Evolutionary conservation across 768 basidiomycete genomes (phyloP).

Genomic region (Dacryopinax primogenitus): DNA sequence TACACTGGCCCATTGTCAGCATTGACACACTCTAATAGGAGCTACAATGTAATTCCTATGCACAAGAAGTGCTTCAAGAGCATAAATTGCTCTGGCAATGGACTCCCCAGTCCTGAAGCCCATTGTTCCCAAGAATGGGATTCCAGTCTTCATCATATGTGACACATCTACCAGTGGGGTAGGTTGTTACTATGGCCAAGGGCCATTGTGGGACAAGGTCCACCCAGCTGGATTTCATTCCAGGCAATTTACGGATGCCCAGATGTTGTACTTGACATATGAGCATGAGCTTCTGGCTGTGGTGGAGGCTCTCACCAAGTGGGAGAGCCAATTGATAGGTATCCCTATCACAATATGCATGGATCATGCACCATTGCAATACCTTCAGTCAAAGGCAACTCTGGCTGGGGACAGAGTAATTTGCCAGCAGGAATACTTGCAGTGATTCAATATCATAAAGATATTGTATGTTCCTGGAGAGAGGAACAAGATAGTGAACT

Average conservation of each 20-base stretch:
- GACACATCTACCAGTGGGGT: background rate
- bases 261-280: slow-evolving; percentile 12
- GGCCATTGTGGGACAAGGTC: background rate
- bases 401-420: background rate
- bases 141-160: background rate
- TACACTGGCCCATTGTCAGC: background rate
- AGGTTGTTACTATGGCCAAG: background rate
- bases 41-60: background rate
- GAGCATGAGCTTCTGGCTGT: slow-evolving; percentile 14
- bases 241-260: slow-evolving; percentile 16
- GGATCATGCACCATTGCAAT: background rate
- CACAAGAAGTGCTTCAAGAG: background rate
- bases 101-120: background rate
- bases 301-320: slow-evolving; percentile 6
- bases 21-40: background rate
- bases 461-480: background rate
- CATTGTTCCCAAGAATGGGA: background rate
- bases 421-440: background rate
- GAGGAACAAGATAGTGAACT: background rate
- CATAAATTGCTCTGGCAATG: background rate
- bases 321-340: background rate
- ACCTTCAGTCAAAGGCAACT: background rate
- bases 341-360: background rate
- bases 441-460: background rate
- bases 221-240: slow-evolving; percentile 17